Conservation (phyloP, 2,329 filamentous ascomycete species). For the Aquanectria penicillioides region DNA sequence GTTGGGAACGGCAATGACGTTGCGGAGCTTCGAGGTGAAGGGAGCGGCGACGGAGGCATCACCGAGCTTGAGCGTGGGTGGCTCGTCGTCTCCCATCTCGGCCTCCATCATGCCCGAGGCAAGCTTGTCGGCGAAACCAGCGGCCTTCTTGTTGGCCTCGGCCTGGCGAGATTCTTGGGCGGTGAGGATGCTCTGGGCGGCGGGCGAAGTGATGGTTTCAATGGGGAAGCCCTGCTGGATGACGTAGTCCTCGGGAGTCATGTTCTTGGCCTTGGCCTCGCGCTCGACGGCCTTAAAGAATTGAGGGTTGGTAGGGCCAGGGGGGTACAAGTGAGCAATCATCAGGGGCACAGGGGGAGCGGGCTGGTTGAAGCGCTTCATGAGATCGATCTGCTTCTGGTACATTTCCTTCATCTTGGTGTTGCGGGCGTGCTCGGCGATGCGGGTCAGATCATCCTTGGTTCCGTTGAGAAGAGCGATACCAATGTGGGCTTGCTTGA, state of each 20-base stretch:
- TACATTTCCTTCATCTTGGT: constrained; percentile 99
- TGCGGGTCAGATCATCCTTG: constrained; percentile 87
- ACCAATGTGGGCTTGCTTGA: constrained; percentile 98
- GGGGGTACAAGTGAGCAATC: constrained; percentile 94
- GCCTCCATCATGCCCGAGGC: constrained; percentile 89
- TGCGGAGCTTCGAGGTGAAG: constrained; percentile 96
- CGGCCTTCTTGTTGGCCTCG: constrained; percentile 76
- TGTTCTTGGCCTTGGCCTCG: constrained; percentile 82
- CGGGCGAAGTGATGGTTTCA: constrained; percentile 74
- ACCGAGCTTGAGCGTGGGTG: constrained; percentile 94
- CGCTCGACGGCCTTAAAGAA: constrained; percentile 91
- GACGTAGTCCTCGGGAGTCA: constrained; percentile 67
- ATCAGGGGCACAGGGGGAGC: constrained; percentile 89
- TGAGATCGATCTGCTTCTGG: constrained; percentile 91
- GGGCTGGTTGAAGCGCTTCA: constrained; percentile 95
- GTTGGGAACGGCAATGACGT: constrained; percentile 96
- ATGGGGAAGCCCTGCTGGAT: constrained; percentile 62
- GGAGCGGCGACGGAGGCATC: constrained; percentile 97
- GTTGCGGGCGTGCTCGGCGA: constrained; percentile 91
- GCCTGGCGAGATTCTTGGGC: constrained; percentile 53
- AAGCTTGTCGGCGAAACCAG: constrained; percentile 85
- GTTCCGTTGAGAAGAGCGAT: constrained; percentile 96
- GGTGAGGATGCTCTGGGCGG: constrained; percentile 67
- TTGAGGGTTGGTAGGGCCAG: constrained; percentile 91
- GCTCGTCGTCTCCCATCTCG: constrained; percentile 88